phyloP scores from a whole-genome alignment of 768 basidiomycete genomes.

The Suillus sp. region DNA sequence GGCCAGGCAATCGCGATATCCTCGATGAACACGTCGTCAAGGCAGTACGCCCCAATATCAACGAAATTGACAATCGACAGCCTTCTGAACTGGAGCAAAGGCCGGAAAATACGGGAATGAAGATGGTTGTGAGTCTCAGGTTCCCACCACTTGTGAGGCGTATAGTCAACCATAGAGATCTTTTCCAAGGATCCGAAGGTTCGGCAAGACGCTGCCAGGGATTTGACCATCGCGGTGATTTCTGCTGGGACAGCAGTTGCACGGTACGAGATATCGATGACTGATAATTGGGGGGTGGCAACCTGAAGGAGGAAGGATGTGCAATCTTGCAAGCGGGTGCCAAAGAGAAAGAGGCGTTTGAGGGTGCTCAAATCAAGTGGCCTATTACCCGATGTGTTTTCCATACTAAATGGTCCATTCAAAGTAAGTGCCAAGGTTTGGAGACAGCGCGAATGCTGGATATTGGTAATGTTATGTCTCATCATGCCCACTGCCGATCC shows the following conservation, averaged over 20 bases:
- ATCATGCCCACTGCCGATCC: too few species aligned
- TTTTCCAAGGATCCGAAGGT: not conserved
- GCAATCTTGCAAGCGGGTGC: not conserved
- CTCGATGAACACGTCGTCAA: not conserved
- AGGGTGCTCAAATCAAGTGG: not conserved
- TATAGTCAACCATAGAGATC: not conserved
- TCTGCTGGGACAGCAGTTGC: not conserved
- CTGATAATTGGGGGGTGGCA: not conserved
- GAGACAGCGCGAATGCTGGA: not conserved
- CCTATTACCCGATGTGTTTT: not conserved
- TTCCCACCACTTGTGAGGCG: not conserved
- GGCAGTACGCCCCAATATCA: not conserved
- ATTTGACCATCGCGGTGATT: not conserved
- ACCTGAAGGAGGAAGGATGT: not conserved
- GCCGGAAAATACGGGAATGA: not conserved
- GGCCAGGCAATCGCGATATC: conserved; percentile 1
- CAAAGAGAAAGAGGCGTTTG: not conserved
- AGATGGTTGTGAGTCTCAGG: not conserved
- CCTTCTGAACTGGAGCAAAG: conserved; percentile 1
- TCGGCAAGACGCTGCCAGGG: not conserved
- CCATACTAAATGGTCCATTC: not conserved
- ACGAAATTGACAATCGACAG: not conserved
- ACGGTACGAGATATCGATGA: not conserved
- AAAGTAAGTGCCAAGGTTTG: not conserved
- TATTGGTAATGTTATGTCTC: not conserved